Base-by-base conservation (phyloP, 805 yeast genomes). In the Zygosaccharomyces lentus region DNA sequence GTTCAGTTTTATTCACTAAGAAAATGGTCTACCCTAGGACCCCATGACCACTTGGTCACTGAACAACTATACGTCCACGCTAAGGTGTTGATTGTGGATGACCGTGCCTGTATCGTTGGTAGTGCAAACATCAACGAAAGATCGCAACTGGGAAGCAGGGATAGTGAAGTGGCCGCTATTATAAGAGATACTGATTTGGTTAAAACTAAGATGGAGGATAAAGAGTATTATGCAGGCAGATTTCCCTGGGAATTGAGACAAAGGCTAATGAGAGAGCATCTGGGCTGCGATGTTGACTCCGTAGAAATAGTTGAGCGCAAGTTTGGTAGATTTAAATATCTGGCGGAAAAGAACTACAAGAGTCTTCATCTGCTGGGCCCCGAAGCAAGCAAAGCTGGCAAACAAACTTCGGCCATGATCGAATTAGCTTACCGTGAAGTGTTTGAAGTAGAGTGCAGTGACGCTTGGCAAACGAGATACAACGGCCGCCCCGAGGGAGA, bases 101-200 rank as follows among this genome's bases (percentile, higher is more conserved):
- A 93, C 59, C 75, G 96, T 40, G 78, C 83, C 37, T 97, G 96
- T 4, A 84, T 93, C 36, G 90, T 93, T 58, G 99, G 99, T 2
- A 87, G 96, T 59, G 99, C 99, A 0, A 93, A 93, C 59, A 87
- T 93, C 50, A 93, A 93, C 61, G 99, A 93, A 64, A 76, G 99
- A 57, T 91, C 98, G 0, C 90, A 90, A 88, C 74, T 93, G 56
- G 99, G 99, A 12, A 73, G 75, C 16, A 76, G 99, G 62, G 99
- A 93, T 62, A 89, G 97, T 4, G 99, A 93, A 59, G 84, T 93
- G 34, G 96, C 96, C 2, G 87, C 90, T 1, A 68, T 91, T 45
- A 80, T 93, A 4, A 77, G 97, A 52, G 99, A 93, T 59, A 80
- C 84, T 8, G 87, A 83, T 51, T 75, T 82, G 51, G 70, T 89